phyloP scores from a whole-genome alignment of 2,329 filamentous ascomycete genomes.

The Stachybotrys elegans region DNA sequence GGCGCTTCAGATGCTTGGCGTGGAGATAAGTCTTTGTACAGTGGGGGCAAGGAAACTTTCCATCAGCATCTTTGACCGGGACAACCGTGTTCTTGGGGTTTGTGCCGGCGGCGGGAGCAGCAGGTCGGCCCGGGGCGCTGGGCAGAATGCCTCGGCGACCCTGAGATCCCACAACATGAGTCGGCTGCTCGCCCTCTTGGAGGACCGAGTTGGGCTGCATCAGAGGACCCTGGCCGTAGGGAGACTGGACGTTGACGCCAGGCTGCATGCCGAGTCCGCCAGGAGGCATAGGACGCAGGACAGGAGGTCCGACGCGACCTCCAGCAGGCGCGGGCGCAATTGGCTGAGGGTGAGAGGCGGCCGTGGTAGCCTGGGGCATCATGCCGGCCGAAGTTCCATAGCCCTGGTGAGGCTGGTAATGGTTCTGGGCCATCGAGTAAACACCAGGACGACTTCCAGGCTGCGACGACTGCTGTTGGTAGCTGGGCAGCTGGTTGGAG shows the following conservation, averaged over 20 bases:
- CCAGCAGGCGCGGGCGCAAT: constrained; percentile 67
- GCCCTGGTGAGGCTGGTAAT: constrained; percentile 47
- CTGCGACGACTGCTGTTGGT: constrained; percentile 48
- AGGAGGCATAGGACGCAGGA: constrained; percentile 66
- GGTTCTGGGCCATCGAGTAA: constrained; percentile 52
- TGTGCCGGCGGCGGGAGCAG: constrained; percentile 66
- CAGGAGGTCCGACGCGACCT: constrained; percentile 47
- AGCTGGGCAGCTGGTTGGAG: constrained; percentile 46
- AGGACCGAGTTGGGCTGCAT: constrained; percentile 53
- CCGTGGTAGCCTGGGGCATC: constrained; percentile 62
- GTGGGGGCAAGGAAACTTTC: constrained; percentile 96
- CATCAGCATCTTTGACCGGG: constrained; percentile 91
- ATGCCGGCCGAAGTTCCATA: constrained; percentile 55
- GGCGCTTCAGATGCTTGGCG: constrained; percentile 94
- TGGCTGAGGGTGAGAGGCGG: constrained; percentile 67
- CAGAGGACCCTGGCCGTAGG: constrained; percentile 54
- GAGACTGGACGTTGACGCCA: constrained; percentile 43
- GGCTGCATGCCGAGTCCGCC: constrained; percentile 57
- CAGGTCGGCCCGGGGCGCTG: constrained; percentile 80
- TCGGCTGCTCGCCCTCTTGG: constrained; percentile 61
- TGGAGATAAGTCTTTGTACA: constrained; percentile 98
- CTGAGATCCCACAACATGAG: constrained; percentile 92
- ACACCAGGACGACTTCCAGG: constrained; percentile 42
- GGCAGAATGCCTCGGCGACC: constrained; percentile 87
- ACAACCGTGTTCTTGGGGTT: constrained; percentile 76